Percentiles rank a stretch among this genome's conserved stretches.
Evolutionary conservation across 2,329 filamentous ascomycete genomes (phyloP).

Genomic region (Mariannaea sp.): DNA sequence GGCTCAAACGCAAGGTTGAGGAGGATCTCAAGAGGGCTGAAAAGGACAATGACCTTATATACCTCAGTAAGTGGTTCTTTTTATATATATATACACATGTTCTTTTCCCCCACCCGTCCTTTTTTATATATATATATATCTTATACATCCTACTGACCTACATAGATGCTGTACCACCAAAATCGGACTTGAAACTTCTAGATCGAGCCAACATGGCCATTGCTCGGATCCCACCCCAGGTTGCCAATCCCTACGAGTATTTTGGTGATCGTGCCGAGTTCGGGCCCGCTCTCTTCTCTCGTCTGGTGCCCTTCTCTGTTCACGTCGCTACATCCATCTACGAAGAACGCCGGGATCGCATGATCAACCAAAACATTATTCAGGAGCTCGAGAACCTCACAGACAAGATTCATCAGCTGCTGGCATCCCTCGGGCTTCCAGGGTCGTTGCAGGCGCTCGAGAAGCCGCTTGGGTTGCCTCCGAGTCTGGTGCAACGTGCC

Average conservation of each 20-base stretch:
- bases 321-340: conserved; percentile 96
- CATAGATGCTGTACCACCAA: conserved; percentile 82
- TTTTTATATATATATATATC: too few relatives aligned
- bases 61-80: conserved; percentile 75
- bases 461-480: conserved; percentile 88
- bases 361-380: conserved; percentile 87
- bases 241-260: conserved; percentile 78
- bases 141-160: too few relatives aligned
- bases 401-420: conserved; percentile 74
- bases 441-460: conserved; percentile 93
- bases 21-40: conserved; percentile 92
- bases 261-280: conserved; percentile 81
- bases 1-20: conserved; percentile 78
- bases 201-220: conserved; percentile 90
- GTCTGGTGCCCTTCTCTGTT: conserved; percentile 92
- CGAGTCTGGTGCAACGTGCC: conserved; percentile 83
- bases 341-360: conserved; percentile 84
- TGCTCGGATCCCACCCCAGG: conserved; percentile 77
- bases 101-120: too few relatives aligned
- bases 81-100: too few relatives aligned
- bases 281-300: conserved; percentile 83
- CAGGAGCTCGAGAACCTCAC: conserved; percentile 83
- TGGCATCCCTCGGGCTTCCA: conserved; percentile 84
- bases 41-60: conserved; percentile 96
- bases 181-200: conserved; percentile 83